Conservation (phyloP, 2,329 filamentous ascomycete genomes). For the Diaporthe citriasiana region DNA sequence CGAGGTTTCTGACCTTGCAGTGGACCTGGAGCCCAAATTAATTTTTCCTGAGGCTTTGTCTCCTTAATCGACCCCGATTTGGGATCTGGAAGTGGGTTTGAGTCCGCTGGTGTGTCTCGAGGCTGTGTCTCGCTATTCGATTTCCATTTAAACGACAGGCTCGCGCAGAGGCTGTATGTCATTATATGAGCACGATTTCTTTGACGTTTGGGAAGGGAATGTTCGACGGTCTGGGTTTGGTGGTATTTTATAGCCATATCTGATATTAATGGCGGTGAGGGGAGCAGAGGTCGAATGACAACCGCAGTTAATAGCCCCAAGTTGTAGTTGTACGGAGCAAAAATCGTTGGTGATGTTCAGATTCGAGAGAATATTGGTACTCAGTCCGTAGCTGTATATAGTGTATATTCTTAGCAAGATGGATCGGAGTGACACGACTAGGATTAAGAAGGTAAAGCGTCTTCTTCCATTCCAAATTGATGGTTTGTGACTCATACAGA, state of each 20-base stretch:
- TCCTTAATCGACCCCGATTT: slow-evolving; percentile 1
- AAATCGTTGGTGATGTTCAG: background rate
- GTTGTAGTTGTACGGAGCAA: background rate
- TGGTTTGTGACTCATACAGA: background rate
- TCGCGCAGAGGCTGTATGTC: background rate
- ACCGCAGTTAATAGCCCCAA: background rate
- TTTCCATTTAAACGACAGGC: background rate
- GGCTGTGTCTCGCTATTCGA: slow-evolving; percentile 2
- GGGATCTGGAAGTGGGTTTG: slow-evolving; percentile 1
- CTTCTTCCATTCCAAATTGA: background rate
- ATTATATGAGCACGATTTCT: background rate
- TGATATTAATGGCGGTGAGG: background rate
- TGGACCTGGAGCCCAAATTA: background rate
- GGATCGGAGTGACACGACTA: background rate
- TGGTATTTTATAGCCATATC: background rate
- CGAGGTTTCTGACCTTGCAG: background rate
- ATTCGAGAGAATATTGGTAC: background rate
- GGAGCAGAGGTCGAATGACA: background rate
- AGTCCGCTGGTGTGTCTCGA: slow-evolving; percentile 1
- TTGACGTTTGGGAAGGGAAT: background rate
- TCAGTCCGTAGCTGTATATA: slow-evolving; percentile 4
- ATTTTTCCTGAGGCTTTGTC: background rate
- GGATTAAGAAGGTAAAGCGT: background rate
- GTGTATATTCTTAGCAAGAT: slow-evolving; percentile 2
- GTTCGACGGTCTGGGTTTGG: background rate